Percentiles rank a stretch among this genome's conserved stretches.
phyloP scores from a whole-genome alignment of 2,329 filamentous ascomycete species.

The Penicillium sp. region DNA sequence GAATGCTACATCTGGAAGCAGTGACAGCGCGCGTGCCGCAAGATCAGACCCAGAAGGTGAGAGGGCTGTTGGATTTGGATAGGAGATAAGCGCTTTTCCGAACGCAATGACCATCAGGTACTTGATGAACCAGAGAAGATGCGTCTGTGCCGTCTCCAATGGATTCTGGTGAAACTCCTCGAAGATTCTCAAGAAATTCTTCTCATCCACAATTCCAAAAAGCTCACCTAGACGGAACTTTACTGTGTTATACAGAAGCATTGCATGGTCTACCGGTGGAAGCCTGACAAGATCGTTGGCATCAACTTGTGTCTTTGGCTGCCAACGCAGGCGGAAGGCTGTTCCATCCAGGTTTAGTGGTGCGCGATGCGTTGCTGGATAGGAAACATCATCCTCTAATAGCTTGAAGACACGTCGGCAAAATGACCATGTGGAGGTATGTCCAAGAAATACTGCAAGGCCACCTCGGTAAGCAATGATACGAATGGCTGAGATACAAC shows the following conservation, averaged over 20 bases:
- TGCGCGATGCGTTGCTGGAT: neutral
- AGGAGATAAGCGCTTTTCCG: neutral
- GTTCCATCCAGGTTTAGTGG: conserved; percentile 1
- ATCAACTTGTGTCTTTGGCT: neutral
- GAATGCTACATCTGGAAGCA: conserved; percentile 1
- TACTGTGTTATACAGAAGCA: neutral
- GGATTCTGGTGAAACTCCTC: neutral
- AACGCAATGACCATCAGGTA: neutral
- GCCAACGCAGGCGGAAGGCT: neutral
- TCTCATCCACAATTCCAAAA: neutral
- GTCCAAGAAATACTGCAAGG: conserved; percentile 1
- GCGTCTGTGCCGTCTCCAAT: neutral
- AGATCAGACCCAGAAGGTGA: neutral
- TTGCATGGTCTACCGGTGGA: neutral
- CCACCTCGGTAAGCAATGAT: neutral
- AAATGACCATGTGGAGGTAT: conserved; percentile 2
- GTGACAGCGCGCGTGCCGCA: neutral
- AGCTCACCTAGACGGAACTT: conserved; percentile 2
- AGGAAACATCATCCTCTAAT: neutral
- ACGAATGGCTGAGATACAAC: neutral
- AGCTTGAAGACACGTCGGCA: conserved; percentile 2
- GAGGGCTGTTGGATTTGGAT: neutral
- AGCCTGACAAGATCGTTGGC: neutral
- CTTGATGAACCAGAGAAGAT: neutral
- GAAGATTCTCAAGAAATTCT: neutral